Evolutionary conservation across 2,329 filamentous ascomycete genomes (phyloP), one percentile per base, ranked within the genome.

Genomic region (Botryotinia convoluta): DNA sequence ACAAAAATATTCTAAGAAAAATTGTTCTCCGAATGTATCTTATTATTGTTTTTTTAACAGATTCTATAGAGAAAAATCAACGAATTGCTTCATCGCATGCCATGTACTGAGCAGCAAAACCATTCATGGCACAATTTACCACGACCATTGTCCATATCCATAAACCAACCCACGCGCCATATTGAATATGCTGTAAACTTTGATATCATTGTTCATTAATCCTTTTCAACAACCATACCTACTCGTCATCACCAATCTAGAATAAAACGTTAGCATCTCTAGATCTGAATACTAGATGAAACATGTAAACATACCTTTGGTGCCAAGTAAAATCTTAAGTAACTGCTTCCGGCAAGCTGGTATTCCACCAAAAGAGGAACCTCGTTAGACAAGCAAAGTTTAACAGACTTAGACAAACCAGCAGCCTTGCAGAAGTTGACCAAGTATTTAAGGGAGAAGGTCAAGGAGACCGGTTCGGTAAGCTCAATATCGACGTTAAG

Each of bases 381-480:
- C 85, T 99, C 96, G 84, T 94, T 95, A 71, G 95, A 98, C 78
- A 99, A 88, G 85, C 93, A 97, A 79, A 99, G 91, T 85, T 93
- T 96, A 84, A 99, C 97, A 77, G 89, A 87, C 78, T 84, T 86
- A 57, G 95, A 95, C 75, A 99, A 87, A 71, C 90, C 91, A 76
- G 94, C 92, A 48, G 97, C 97, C 87, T 99, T 99, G 92, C 96
- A 98, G 87, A 99, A 99, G 89, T 98, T 98, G 88, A 97, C 93
- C 4, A 99, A 91, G 86, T 99, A 99, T 87, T 99, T 99, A 80
- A 99, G 92, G 48, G 96, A 98, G 87, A 99, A 99, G 68, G 95
- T 98, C 76, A 99, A 89, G 51, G 93, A 88, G 75, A 99, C 96
- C 69, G 96, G 94, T 86, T 99, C 97, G 57, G 90, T 92, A 75